A percentile compares a stretch with the other conserved stretches of the same genome.
These are phyloP conservation scores for Grosmannia clavigera DNA, from an alignment of 2,329 filamentous ascomycete species.

Conservation along the genomic window DNA sequence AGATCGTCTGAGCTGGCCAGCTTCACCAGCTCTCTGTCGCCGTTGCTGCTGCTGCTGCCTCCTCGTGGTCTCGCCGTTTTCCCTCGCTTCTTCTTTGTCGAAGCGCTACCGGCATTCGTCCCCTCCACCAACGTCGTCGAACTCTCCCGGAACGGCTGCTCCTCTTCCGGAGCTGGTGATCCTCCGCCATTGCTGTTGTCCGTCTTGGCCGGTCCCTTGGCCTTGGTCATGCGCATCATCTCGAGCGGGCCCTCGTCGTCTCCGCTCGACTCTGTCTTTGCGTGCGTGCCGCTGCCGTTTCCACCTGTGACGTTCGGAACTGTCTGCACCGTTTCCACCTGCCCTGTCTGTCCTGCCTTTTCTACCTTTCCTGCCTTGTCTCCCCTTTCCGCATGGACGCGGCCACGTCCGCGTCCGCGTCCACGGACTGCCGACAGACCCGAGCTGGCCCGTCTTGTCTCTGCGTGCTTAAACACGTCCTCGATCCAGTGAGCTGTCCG, in stretches of 20 bases:
- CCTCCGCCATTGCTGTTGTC: neutral
- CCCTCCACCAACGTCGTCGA: neutral
- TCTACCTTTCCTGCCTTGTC: neutral
- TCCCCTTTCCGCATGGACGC: neutral
- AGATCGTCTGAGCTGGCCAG: conserved; percentile 46
- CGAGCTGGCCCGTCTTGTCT: conserved; percentile 21
- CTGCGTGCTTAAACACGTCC: conserved; percentile 52
- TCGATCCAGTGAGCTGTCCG: conserved; percentile 72
- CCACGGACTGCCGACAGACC: conserved; percentile 5
- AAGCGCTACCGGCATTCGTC: neutral
- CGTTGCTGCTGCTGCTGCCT: conserved; percentile 5
- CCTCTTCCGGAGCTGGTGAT: neutral
- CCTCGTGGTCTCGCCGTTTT: conserved; percentile 16
- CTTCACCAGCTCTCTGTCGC: conserved; percentile 33
- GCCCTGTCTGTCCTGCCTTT: neutral
- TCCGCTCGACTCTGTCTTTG: conserved; percentile 50
- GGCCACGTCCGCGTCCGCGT: neutral
- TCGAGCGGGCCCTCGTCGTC: conserved; percentile 76
- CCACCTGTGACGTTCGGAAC: neutral
- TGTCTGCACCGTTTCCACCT: neutral
- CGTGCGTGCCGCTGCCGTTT: conserved; percentile 5
- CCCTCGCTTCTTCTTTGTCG: neutral
- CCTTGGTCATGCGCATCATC: conserved; percentile 54
- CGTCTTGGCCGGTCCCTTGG: conserved; percentile 12
- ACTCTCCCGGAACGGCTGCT: neutral